phyloP scores from a whole-genome alignment of 129 eudicot species.

The Oenanthe sinensis region DNA sequence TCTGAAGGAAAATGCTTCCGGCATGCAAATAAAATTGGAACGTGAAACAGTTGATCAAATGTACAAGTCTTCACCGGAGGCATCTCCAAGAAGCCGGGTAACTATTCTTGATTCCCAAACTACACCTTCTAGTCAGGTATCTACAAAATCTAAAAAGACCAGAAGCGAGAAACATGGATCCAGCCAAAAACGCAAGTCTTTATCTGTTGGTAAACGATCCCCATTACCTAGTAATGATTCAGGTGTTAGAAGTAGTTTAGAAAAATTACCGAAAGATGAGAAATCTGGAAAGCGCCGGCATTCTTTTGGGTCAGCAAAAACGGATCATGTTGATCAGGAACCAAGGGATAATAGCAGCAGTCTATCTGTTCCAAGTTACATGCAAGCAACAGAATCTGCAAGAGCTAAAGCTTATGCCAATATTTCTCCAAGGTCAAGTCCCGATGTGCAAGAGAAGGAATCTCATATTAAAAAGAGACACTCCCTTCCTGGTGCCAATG shows the following conservation, averaged over 20 bases:
- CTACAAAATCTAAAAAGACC: conserved; percentile 44
- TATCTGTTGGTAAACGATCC: conserved; percentile 47
- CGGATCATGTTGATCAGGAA: conserved; percentile 52
- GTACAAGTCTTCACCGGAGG: conserved; percentile 21
- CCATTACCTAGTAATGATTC: conserved; percentile 33
- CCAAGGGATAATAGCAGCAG: conserved; percentile 71
- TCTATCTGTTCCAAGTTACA: conserved; percentile 68
- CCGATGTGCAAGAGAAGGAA: conserved; percentile 83
- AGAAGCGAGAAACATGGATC: conserved; percentile 33
- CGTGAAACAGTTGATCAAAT: conserved; percentile 17
- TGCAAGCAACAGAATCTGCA: conserved; percentile 98
- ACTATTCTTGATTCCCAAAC: conserved; percentile 56
- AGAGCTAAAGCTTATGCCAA: conserved; percentile 60
- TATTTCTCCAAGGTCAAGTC: conserved; percentile 86
- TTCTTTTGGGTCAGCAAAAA: conserved; percentile 57
- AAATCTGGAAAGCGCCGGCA: conserved; percentile 56
- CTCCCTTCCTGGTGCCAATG: conserved; percentile 62
- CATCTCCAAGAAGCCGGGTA: conserved; percentile 58
- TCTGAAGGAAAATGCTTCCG: conserved; percentile 14
- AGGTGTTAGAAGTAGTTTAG: conserved; percentile 49
- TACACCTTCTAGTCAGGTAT: conserved; percentile 68
- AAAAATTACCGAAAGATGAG: conserved; percentile 54
- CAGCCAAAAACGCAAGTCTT: conserved; percentile 41
- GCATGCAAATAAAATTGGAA: conserved; percentile 19
- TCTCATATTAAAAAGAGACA: conserved; percentile 59